phyloP scores from a whole-genome alignment of 768 basidiomycete genomes.

The Kondoa malvinella region DNA sequence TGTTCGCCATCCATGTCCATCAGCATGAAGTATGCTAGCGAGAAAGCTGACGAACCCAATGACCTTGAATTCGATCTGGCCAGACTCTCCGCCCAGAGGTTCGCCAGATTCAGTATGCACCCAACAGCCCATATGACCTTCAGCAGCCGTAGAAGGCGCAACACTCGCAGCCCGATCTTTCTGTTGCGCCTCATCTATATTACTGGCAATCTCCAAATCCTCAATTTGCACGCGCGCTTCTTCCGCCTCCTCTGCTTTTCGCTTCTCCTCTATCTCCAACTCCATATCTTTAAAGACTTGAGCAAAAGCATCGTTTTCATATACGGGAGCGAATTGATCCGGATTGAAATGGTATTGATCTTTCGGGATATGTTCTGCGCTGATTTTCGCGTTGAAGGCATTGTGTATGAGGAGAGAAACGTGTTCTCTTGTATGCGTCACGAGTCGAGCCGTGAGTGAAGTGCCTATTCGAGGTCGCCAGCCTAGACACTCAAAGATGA shows the following conservation, averaged over 20 bases:
- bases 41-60: constrained; percentile 33
- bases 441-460: constrained; percentile 31
- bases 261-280: constrained; percentile 15
- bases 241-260: constrained; percentile 23
- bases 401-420: constrained; percentile 36
- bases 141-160: constrained; percentile 32
- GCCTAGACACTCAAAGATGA: constrained; percentile 32
- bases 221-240: constrained; percentile 30
- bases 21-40: not conserved
- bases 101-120: constrained; percentile 30
- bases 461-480: constrained; percentile 35
- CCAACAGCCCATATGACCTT: constrained; percentile 38
- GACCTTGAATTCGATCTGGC: constrained; percentile 41
- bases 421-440: constrained; percentile 35
- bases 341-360: constrained; percentile 10
- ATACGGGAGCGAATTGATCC: constrained; percentile 5
- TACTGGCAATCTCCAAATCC: constrained; percentile 29
- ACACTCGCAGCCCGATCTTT: constrained; percentile 27
- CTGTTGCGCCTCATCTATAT: constrained; percentile 21
- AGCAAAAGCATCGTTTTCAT: constrained; percentile 15
- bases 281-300: constrained; percentile 20
- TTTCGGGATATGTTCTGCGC: constrained; percentile 29
- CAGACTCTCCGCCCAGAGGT: constrained; percentile 32
- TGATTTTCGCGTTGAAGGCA: constrained; percentile 39
- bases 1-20: not conserved